Evolutionary conservation across 805 yeast species (phyloP), one percentile per base, ranked within the genome.

Genomic region (Wickerhamiella occidentalis): DNA sequence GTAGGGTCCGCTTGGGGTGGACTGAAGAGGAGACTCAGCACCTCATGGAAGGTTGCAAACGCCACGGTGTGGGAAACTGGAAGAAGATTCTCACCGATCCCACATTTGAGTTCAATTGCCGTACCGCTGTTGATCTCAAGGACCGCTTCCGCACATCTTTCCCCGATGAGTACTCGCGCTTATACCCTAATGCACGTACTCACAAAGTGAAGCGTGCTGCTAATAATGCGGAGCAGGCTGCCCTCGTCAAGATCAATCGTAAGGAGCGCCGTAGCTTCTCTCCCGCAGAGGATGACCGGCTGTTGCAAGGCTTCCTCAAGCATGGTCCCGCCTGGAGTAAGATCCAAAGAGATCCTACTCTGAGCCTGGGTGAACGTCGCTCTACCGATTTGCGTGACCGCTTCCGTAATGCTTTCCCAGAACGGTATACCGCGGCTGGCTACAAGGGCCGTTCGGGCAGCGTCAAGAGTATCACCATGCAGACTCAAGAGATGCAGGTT

Each of bases 261-360:
- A 69, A 69, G 51, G 71, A 67, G 57, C 67, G 74, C 13, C 63
- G 68, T 11, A 64, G 66, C 25, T 69, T 69, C 55, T 65, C 70
- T 3, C 59, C 65, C 6, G 71, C 67, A 29, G 74, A 69, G 53
- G 74, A 69, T 52, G 68, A 60, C 44, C 62, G 71, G 3, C 57
- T 69, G 43, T 58, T 69, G 29, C 65, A 66, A 54, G 74, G 74
- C 7, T 70, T 68, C 53, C 50, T 62, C 49, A 56, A 62, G 55
- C 71, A 69, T 53, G 74, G 74, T 17, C 70, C 73, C 3, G 68
- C 71, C 3, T 69, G 74, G 74, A 62, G 69, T 51, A 69, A 68
- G 55, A 69, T 69, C 51, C 73, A 69, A 55, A 64, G 69, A 17
- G 74, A 69, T 54, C 62, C 62, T 38, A 53, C 57, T 15, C 58